phyloP scores from a whole-genome alignment of 2,329 filamentous ascomycete species.

The Cladosporium halotolerans region DNA sequence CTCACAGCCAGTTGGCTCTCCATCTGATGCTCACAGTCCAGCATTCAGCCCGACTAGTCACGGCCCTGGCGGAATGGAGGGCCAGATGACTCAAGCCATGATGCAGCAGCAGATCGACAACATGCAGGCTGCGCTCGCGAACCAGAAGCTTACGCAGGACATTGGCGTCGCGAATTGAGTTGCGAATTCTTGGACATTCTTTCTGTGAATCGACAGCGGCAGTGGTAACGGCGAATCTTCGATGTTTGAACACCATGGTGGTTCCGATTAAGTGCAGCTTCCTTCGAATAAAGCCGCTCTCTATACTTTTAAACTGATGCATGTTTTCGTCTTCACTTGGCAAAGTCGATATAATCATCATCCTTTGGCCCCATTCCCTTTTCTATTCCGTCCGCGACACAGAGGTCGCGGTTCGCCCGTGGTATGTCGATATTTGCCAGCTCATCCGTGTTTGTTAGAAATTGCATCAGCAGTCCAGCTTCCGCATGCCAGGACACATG shows the following conservation, averaged over 20 bases:
- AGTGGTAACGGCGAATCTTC: neutral
- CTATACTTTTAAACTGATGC: no score
- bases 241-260: neutral
- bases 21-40: constrained; percentile 12
- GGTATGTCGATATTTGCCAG: constrained; percentile 41
- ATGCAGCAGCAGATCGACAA: constrained; percentile 25
- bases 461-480: constrained; percentile 55
- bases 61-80: constrained; percentile 8
- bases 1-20: neutral
- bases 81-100: constrained; percentile 23
- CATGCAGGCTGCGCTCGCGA: constrained; percentile 24
- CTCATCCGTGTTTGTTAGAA: constrained; percentile 45
- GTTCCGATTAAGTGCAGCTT: no score
- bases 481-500: constrained; percentile 55
- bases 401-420: constrained; percentile 41
- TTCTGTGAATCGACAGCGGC: no score
- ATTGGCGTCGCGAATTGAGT: constrained; percentile 20
- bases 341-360: constrained; percentile 27
- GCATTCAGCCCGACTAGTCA: constrained; percentile 22
- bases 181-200: neutral
- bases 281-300: no score
- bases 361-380: constrained; percentile 47
- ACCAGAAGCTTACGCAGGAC: constrained; percentile 13
- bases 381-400: constrained; percentile 41
- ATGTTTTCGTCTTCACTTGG: constrained; percentile 7